These are phyloP conservation scores for Rhodamnia argentea DNA, from an alignment of 345 rosid genomes.

Conservation along the genomic window DNA sequence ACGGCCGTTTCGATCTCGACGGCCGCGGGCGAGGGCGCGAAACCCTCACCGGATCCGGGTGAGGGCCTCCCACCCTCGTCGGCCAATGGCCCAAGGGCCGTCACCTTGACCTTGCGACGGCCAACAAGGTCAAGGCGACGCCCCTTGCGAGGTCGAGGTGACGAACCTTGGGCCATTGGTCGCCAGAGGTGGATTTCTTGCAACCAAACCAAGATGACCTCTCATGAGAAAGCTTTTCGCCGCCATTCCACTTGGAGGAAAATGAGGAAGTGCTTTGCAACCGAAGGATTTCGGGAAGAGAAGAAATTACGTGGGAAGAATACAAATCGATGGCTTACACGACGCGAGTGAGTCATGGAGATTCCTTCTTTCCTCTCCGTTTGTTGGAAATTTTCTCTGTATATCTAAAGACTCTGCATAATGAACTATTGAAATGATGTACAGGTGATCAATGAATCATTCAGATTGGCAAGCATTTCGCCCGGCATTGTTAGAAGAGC, in stretches of 20 bases:
- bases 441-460: constrained; percentile 38
- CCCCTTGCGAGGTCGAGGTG: too few relatives aligned
- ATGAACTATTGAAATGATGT: neutral
- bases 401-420: neutral
- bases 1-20: too few relatives aligned
- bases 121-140: too few relatives aligned
- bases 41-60: too few relatives aligned
- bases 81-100: too few relatives aligned
- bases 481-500: constrained; percentile 28
- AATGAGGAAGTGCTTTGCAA: constrained; percentile 16
- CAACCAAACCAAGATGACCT: neutral
- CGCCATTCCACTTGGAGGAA: constrained; percentile 10
- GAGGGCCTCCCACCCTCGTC: too few relatives aligned
- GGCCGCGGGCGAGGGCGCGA: too few relatives aligned
- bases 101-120: too few relatives aligned
- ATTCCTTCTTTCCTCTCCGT: neutral
- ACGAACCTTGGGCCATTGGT: too few relatives aligned
- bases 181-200: too few relatives aligned
- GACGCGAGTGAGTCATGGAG: neutral
- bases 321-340: constrained; percentile 1
- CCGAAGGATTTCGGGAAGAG: neutral
- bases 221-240: neutral
- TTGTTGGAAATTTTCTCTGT: too few relatives aligned
- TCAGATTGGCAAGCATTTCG: constrained; percentile 25
- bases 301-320: neutral